Conservation (phyloP, 441 rosid genomes). For the Kokia cookei region DNA sequence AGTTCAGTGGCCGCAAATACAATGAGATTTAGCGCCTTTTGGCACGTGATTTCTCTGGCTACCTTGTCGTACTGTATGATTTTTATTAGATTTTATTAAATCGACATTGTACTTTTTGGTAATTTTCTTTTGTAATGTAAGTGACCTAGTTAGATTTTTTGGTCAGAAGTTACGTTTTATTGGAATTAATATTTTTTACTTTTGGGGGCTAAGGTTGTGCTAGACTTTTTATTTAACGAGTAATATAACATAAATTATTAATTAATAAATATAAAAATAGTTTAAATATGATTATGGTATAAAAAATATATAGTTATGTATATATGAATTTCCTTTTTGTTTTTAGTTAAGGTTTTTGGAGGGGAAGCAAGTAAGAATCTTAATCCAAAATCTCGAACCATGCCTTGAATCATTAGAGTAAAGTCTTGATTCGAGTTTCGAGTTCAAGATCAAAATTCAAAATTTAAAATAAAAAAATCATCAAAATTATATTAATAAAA, state of each 20-base stretch:
- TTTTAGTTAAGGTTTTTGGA: too few species aligned
- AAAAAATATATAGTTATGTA: too few species aligned
- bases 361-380: too few species aligned
- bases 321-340: too few species aligned
- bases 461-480: too few species aligned
- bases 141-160: not conserved
- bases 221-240: not conserved
- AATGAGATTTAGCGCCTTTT: not conserved
- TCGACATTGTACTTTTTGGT: not conserved
- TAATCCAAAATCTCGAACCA: too few species aligned
- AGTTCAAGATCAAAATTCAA: too few species aligned
- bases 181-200: not conserved
- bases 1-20: conserved; percentile 19
- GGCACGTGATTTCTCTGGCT: not conserved
- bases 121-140: not conserved
- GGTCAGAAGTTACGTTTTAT: not conserved
- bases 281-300: too few species aligned
- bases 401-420: too few species aligned
- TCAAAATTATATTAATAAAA: too few species aligned
- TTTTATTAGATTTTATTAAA: not conserved
- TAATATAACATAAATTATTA: not conserved
- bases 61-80: not conserved
- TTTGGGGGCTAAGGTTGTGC: not conserved
- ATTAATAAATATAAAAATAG: too few species aligned
- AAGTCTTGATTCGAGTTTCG: too few species aligned